Base-by-base conservation (phyloP, 2,329 filamentous ascomycete genomes). In the Cladosporium sp. region DNA sequence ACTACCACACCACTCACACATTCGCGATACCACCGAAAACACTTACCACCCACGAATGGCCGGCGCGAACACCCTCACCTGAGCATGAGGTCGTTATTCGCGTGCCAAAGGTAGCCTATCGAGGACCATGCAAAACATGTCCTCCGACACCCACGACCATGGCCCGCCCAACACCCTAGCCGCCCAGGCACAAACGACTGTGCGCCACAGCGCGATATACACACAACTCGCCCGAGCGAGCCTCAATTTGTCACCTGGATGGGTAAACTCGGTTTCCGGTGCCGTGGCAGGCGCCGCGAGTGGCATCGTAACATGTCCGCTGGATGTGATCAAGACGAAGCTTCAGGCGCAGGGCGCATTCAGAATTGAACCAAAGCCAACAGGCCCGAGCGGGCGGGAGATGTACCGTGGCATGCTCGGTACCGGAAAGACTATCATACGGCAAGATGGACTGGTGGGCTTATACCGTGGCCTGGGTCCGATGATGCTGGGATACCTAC, bases 251-350 rank as follows among this genome's bases (percentile, higher is more conserved):
- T 85, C 87, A 32, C 81, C 84, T 65, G 78, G 80, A 59, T 84
- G 83, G 66, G 81, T 98, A 77, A 92, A 96, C 77, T 92, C 92
- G 68, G 83, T 97, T 65, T 90, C 92, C 51, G 95, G 95, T 64
- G 94, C 93, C 58, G 84, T 92, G 65, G 94, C 93, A 59, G 95
- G 95, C 58, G 92, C 98, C 74, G 93, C 92, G 25, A 97, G 93
- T 8, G 95, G 95, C 59, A 87, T 99, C 64, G 91, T 97, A 70
- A 98, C 94, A 62, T 99, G 95, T 77, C 95, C 95, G 49, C 88
- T 99, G 71, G 95, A 99, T 83, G 95, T 99, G 68, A 98, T 99
- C 79, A 99, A 99, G 83, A 99, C 95, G 53, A 98, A 97, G 79
- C 81, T 99, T 67, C 95, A 99, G 78, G 94, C 93, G 18, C 95